Conservation (phyloP, 257 asterid genomes). For the Nicotiana undulata region DNA sequence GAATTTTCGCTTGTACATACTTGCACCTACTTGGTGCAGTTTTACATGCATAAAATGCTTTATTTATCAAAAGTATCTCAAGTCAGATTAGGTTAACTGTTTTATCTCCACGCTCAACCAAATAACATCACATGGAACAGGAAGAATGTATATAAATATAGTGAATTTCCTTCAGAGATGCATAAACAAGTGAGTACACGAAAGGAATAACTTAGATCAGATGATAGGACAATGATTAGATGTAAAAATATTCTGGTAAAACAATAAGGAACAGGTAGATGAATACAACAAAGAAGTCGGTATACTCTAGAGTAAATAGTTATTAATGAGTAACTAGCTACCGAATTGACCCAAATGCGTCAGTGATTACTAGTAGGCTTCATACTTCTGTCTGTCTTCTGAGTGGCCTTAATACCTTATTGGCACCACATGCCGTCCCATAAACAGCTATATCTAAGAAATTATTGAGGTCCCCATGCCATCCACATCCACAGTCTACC, state of each 20-base stretch:
- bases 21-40: background rate
- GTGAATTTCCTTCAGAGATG: background rate
- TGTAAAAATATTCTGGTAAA: background rate
- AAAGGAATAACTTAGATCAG: background rate
- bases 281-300: background rate
- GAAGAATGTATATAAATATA: background rate
- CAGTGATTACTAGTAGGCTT: background rate
- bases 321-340: background rate
- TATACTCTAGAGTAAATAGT: background rate
- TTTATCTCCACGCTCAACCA: background rate
- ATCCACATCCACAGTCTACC: background rate
- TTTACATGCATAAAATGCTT: background rate
- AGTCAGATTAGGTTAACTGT: background rate
- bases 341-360: background rate
- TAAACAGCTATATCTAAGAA: background rate
- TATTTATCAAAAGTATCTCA: background rate
- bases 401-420: background rate
- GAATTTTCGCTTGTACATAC: background rate
- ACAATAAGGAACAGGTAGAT: background rate
- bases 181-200: background rate
- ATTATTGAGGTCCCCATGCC: background rate
- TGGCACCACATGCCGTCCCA: background rate
- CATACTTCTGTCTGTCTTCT: background rate
- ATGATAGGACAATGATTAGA: background rate
- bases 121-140: background rate